These are phyloP conservation scores for Fusarium solani-melongenae DNA, from an alignment of 2,329 filamentous ascomycete species.

Conservation along the genomic window DNA sequence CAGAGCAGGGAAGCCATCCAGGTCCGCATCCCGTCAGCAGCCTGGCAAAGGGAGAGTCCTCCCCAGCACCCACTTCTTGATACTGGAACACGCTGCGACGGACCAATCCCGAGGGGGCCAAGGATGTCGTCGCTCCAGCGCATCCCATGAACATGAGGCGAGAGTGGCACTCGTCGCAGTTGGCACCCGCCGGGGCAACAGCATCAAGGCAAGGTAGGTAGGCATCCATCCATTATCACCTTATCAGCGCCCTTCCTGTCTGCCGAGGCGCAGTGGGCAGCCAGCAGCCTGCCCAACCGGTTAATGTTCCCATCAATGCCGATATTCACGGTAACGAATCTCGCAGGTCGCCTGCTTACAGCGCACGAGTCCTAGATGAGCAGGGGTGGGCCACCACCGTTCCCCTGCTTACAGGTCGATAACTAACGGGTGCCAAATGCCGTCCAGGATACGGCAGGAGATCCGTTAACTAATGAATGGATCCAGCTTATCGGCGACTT, in stretches of 20 bases:
- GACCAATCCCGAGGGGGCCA: background rate
- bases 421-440: constrained; percentile 31
- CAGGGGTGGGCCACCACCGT: constrained; percentile 2
- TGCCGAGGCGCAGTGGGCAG: constrained; percentile 4
- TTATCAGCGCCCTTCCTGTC: background rate
- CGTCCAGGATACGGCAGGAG: constrained; percentile 25
- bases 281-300: background rate
- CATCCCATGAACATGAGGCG: constrained; percentile 1
- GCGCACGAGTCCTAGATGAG: constrained; percentile 2
- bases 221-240: background rate
- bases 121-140: background rate
- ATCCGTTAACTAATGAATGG: constrained; percentile 24
- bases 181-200: background rate
- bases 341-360: constrained; percentile 17
- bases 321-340: constrained; percentile 14
- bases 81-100: background rate
- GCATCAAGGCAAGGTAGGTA: background rate
- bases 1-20: constrained; percentile 10
- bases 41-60: background rate
- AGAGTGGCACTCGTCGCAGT: constrained; percentile 3
- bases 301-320: background rate
- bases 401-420: constrained; percentile 15
- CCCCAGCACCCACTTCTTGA: background rate
- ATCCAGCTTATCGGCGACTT: constrained; percentile 36
- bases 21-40: background rate